Evolutionary conservation across 495 filamentous ascomycete genomes (phyloP).

Genomic region (Penicillium diatomitis): DNA sequence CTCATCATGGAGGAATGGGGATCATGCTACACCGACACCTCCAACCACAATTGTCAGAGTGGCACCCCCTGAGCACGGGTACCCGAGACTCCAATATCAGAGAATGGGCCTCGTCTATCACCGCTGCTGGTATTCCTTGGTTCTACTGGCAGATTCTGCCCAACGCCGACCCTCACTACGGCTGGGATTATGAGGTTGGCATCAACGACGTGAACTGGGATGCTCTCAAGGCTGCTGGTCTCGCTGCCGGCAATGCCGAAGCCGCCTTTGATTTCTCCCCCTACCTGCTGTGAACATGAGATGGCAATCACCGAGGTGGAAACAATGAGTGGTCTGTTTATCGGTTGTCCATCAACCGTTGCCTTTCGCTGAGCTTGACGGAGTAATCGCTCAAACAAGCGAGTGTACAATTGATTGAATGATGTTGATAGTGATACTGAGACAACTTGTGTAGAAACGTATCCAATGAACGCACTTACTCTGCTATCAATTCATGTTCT

Average conservation of each 20-base stretch:
- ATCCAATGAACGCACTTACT: too few species aligned
- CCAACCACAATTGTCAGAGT: slow-evolving; percentile 9
- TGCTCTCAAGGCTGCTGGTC: slow-evolving; percentile 3
- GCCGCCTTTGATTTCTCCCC: slow-evolving; percentile 1
- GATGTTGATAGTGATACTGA: too few species aligned
- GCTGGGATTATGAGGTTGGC: slow-evolving; percentile 14
- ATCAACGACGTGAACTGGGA: slow-evolving; percentile 7
- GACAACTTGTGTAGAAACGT: too few species aligned
- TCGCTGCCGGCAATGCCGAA: neutral
- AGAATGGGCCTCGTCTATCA: slow-evolving; percentile 4
- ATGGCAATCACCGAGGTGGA: neutral
- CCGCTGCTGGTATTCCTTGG: slow-evolving; percentile 19
- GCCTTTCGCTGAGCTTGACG: too few species aligned
- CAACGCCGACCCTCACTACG: slow-evolving; percentile 14
- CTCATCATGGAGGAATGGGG: slow-evolving; percentile 20
- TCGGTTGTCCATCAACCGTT: too few species aligned
- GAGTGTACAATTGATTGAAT: too few species aligned
- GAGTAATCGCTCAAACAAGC: too few species aligned
- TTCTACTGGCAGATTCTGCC: slow-evolving; percentile 22
- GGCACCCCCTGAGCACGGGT: neutral
- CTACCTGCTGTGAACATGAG: neutral
- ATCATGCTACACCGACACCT: slow-evolving; percentile 9
- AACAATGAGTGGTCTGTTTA: too few species aligned
- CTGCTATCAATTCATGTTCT: too few species aligned
- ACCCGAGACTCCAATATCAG: neutral